Evolutionary conservation across 225 moss, liverwort and hornwort species (phyloP).

Genomic region (Antitrichia curtipendula): DNA sequence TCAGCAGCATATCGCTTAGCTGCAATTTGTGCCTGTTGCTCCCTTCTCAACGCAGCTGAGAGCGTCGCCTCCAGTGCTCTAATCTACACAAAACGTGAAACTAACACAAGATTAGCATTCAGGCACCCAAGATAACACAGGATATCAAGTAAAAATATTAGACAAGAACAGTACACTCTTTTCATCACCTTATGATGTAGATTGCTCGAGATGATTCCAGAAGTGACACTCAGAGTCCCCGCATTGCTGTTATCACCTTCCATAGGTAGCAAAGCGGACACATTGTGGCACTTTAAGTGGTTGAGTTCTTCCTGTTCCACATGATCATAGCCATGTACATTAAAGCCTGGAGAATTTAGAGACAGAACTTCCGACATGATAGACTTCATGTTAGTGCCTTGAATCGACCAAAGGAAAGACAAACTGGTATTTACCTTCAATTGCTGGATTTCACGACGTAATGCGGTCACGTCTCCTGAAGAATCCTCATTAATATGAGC

Average conservation of each 20-base stretch:
- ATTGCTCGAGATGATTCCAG: conserved; percentile 20
- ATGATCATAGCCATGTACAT: not conserved
- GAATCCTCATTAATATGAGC: conserved; percentile 89
- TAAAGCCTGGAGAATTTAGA: not conserved
- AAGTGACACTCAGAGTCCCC: not conserved
- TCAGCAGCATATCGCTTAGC: conserved; percentile 63
- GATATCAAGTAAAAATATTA: not conserved
- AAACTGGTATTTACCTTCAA: conserved; percentile 29
- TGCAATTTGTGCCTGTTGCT: conserved; percentile 57
- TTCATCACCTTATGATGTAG: conserved; percentile 22
- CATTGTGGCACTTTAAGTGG: conserved; percentile 51
- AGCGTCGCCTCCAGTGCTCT: conserved; percentile 62
- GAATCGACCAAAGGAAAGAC: no score
- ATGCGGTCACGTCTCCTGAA: conserved; percentile 66
- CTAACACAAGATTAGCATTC: not conserved
- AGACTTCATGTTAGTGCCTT: not conserved
- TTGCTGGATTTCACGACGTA: conserved; percentile 79
- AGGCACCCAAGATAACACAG: not conserved
- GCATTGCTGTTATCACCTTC: conserved; percentile 3
- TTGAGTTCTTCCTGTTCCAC: conserved; percentile 27
- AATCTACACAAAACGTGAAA: conserved; percentile 18
- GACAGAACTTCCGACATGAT: not conserved
- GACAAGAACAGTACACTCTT: no score
- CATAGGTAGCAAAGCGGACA: conserved; percentile 21
- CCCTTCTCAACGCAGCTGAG: conserved; percentile 70